Base-by-base conservation (phyloP, 257 asterid genomes). In the Jaltomata sinuosa region DNA sequence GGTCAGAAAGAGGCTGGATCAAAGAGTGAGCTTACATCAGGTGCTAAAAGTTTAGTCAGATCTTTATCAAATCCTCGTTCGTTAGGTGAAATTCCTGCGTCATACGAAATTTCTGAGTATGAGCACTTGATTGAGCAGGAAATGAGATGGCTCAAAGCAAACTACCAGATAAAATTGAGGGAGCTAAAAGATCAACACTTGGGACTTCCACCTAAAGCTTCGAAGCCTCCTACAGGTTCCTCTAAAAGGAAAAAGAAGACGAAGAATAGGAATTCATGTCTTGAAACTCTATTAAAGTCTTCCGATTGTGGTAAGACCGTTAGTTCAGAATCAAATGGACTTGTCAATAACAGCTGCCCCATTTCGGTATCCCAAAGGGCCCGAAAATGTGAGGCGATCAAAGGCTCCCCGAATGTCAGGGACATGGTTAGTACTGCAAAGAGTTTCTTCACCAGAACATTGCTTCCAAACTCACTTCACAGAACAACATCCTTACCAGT, bases 81-180 rank as follows among this genome's bases (percentile, higher is more conserved):
- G 71, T 85, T 85, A 64, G 82, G 83, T 65, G 80, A 78, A 77
- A 84, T 68, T 54, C 90, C 86, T 84, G 80, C 77, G 5, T 67
- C 76, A 29, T 74, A 83, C 4, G 85, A 85, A 31, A 45, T 54
- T 47, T 87, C 87, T 42, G 78, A 87, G 62, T 22, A 67, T 69
- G 89, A 90, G 82, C 85, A 85, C 72, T 87, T 84, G 65, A 84
- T 90, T 79, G 88, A 83, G 87, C 91, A 84, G 84, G 87, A 88
- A 81, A 61, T 85, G 85, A 84, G 90, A 59, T 90, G 93, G 93
- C 87, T 84, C 57, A 90, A 50, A 77, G 87, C 87, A 19, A 86
- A 83, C 84, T 87, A 85, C 64, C 89, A 80, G 80, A 87, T 87
- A 62, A 53, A 82, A 40, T 1, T 76, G 85, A 86, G 86, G 74